phyloP scores from a whole-genome alignment of 768 basidiomycete species.

The Lentinula edodes region DNA sequence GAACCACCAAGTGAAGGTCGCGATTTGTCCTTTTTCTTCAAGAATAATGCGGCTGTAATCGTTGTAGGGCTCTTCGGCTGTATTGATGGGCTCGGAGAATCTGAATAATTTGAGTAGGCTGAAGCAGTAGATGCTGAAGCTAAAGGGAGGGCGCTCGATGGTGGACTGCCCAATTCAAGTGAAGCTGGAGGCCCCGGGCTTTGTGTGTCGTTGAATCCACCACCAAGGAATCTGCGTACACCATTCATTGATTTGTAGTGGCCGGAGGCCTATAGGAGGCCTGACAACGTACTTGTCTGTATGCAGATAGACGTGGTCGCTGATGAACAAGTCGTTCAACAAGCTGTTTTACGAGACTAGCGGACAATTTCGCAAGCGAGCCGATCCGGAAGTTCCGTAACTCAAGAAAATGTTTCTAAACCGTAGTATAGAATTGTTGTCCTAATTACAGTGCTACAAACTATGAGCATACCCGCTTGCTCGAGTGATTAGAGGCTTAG shows the following conservation, averaged over 20 bases:
- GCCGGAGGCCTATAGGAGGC: neutral
- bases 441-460: too few relatives aligned
- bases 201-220: slow-evolving; percentile 20
- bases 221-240: slow-evolving; percentile 58
- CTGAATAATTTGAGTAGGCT: neutral
- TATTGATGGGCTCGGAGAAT: neutral
- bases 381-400: neutral
- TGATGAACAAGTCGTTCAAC: neutral
- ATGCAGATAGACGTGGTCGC: neutral
- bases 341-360: neutral
- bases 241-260: slow-evolving; percentile 50
- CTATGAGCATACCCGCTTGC: too few relatives aligned
- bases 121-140: slow-evolving; percentile 15
- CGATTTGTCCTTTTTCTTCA: slow-evolving; percentile 46
- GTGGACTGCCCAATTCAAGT: slow-evolving; percentile 20
- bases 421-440: too few relatives aligned
- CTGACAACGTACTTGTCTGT: neutral
- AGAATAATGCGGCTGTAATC: slow-evolving; percentile 37
- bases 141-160: slow-evolving; percentile 12
- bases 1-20: slow-evolving; percentile 9
- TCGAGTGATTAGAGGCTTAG: too few relatives aligned
- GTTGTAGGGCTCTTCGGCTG: slow-evolving; percentile 25
- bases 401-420: too few relatives aligned
- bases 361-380: neutral
- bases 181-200: slow-evolving; percentile 32